Conservation (phyloP, 2,329 filamentous ascomycete genomes). For the Aspergillus sojae region DNA sequence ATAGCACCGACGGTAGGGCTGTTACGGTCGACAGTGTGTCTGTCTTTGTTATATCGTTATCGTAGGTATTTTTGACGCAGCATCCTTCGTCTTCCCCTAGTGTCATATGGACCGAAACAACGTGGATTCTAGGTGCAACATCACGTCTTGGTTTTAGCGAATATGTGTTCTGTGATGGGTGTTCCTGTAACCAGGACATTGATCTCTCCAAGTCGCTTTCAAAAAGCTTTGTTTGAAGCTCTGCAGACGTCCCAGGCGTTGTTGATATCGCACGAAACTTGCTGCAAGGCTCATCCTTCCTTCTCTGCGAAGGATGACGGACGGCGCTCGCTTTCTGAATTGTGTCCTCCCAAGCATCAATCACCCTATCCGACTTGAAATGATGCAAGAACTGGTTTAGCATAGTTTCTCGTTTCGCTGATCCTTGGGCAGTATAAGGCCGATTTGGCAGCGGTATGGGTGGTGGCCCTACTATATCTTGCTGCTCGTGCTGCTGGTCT, state of each 20-base stretch:
- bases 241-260: slow-evolving; percentile 9
- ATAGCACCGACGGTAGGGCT: slow-evolving; percentile 29
- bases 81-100: slow-evolving; percentile 25
- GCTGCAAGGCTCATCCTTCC: slow-evolving; percentile 32
- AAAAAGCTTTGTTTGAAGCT: slow-evolving; percentile 13
- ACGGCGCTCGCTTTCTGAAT: slow-evolving; percentile 23
- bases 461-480: slow-evolving; percentile 15
- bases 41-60: slow-evolving; percentile 8
- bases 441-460: slow-evolving; percentile 12
- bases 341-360: slow-evolving; percentile 34
- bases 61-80: not conserved
- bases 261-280: slow-evolving; percentile 35
- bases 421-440: slow-evolving; percentile 11
- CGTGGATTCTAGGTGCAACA: slow-evolving; percentile 34
- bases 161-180: slow-evolving; percentile 32
- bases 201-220: slow-evolving; percentile 23
- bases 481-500: slow-evolving; percentile 16
- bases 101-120: slow-evolving; percentile 31
- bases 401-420: slow-evolving; percentile 29
- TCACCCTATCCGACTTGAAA: slow-evolving; percentile 37
- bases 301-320: slow-evolving; percentile 17
- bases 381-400: slow-evolving; percentile 36
- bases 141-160: slow-evolving; percentile 32
- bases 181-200: slow-evolving; percentile 35
- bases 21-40: slow-evolving; percentile 28